Evolutionary conservation across 345 rosid genomes (phyloP).

Genomic region (Microcos paniculata): DNA sequence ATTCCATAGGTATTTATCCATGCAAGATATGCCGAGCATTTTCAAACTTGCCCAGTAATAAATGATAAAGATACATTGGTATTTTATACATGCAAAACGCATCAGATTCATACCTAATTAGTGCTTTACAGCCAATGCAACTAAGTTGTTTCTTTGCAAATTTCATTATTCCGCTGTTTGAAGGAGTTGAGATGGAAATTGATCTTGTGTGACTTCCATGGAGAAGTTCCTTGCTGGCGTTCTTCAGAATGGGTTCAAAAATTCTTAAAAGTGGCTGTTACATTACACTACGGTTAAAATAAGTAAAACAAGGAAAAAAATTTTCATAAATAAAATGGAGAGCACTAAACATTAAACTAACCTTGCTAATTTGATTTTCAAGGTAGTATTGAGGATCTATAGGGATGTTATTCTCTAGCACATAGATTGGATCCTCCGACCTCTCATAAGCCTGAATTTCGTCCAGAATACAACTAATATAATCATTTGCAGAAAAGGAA

Average conservation of each 20-base stretch:
- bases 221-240: slow-evolving; percentile 91
- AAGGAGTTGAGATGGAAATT: slow-evolving; percentile 84
- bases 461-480: neutral
- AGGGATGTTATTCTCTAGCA: slow-evolving; percentile 86
- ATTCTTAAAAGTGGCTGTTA: slow-evolving; percentile 91
- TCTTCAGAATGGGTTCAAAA: slow-evolving; percentile 95
- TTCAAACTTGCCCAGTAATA: neutral
- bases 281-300: slow-evolving; percentile 18
- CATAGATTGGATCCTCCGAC: slow-evolving; percentile 97
- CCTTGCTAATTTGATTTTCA: slow-evolving; percentile 96
- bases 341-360: slow-evolving; percentile 26
- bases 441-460: slow-evolving; percentile 78
- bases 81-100: neutral
- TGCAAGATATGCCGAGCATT: neutral
- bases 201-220: slow-evolving; percentile 93
- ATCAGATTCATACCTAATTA: slow-evolving; percentile 48
- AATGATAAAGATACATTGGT: too few species aligned
- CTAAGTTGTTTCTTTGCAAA: slow-evolving; percentile 83
- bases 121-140: slow-evolving; percentile 89
- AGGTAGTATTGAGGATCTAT: slow-evolving; percentile 92
- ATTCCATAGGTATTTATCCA: neutral
- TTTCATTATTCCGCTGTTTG: slow-evolving; percentile 92
- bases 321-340: slow-evolving; percentile 8
- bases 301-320: neutral
- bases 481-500: neutral